phyloP scores from a whole-genome alignment of 1,284 basidiomycete genomes.

The Anthracocystis setariae region DNA sequence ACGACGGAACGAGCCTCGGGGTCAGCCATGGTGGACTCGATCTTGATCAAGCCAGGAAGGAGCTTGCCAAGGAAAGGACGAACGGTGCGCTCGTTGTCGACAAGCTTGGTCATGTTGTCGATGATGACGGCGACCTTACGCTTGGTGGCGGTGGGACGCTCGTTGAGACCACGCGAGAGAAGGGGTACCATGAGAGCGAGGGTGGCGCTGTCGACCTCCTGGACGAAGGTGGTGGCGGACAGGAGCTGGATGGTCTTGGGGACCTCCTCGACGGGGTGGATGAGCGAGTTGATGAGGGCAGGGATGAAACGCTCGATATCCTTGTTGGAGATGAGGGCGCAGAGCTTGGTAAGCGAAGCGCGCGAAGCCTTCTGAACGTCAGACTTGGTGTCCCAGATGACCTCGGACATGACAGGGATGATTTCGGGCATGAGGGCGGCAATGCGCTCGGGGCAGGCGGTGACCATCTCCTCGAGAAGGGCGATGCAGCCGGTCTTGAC shows the following conservation, averaged over 20 bases:
- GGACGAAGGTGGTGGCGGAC: constrained; percentile 99
- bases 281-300: constrained; percentile 93
- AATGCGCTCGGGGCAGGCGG: constrained; percentile 83
- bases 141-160: constrained; percentile 68
- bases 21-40: constrained; percentile 67
- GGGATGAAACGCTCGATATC: constrained; percentile 85
- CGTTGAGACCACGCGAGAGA: constrained; percentile 86
- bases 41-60: constrained; percentile 67
- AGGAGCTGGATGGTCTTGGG: constrained; percentile 94
- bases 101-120: constrained; percentile 68
- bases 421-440: constrained; percentile 94
- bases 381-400: constrained; percentile 99
- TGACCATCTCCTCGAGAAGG: constrained; percentile 89
- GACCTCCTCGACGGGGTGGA: constrained; percentile 99
- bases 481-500: constrained; percentile 90
- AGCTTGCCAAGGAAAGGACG: constrained; percentile 68
- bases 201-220: constrained; percentile 98
- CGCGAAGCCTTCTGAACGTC: constrained; percentile 99
- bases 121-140: constrained; percentile 68
- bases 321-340: constrained; percentile 87
- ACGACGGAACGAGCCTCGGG: constrained; percentile 66
- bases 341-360: constrained; percentile 84
- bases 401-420: constrained; percentile 92
- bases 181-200: constrained; percentile 99
- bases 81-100: constrained; percentile 68